Evolutionary conservation across 2,329 filamentous ascomycete species (phyloP), one percentile per base, ranked within the genome.

Genomic region (Clarireedia monteithiana): DNA sequence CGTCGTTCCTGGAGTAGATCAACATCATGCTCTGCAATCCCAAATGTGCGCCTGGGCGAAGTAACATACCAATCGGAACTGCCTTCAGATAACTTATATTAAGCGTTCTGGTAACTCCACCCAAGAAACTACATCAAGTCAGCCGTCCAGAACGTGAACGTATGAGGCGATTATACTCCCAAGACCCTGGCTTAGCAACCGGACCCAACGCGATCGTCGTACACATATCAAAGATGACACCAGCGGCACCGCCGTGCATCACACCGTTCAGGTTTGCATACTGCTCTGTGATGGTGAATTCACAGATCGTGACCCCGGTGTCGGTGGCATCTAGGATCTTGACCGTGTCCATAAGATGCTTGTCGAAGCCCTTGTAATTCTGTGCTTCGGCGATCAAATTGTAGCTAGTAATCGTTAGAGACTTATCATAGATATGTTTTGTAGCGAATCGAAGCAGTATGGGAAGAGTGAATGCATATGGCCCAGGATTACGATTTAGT

Each of bases 151-250:
- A 27, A 45, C 48, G 3, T 15, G 2, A 17, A 23, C 23, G 14
- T 26, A 52, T 56, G 17, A 52, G 49, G 20, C 48, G 38, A n/a
- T 36, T 26, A 49, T 61, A 74, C 69, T 77, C 73, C 76, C 76
- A 80, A 62, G 72, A 78, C 2, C 74, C 76, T 0, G 75, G 73
- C 38, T 68, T 70, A 5, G 75, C 70, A 12, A 80, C 50, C 1
- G 77, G 75, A 42, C 75, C 77, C 17, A 80, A 66, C 1, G 77
- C 75, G 12, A 71, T 71, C 0, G 75, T 78, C 4, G 76, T 80
- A 54, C 74, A 72, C 67, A 82, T 77, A 62, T 84, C 81, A 58
- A 80, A 79, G 45, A 81, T 76, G 5, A 78, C 68, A 0, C 76
- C 74, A 2, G 77, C 77, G 2, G 77, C 77, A 6, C 78, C 78